Evolutionary conservation across 1,284 basidiomycete species (phyloP), one percentile per base, ranked within the genome.

Genomic region (Cryptococcus neoformans): DNA sequence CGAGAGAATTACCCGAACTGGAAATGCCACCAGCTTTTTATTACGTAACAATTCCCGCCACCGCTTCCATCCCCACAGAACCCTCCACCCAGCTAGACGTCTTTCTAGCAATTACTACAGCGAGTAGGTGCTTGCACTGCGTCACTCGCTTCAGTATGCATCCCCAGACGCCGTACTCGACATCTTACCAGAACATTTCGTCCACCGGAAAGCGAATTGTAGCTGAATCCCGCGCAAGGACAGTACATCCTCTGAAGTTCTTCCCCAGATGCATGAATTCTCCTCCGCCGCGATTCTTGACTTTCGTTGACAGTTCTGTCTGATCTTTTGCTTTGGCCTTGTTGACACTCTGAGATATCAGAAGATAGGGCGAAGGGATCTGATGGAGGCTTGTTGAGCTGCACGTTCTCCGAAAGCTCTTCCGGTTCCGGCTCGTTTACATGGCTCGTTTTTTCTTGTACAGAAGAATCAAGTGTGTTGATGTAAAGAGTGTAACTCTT

Each of bases 111-210:
- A 74, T 59, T 12, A 73, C 44, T 6, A 72, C 65, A 0, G 72
- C 71, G 11, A 76, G 59, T 7, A 74, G 57, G 47, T 76, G 74
- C 52, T 76, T 76, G 63, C 74, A 76, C 74, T 76, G 59, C 5
- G 4, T 11, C 42, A 39, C 11, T 34, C 6, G 48, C 17, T 21
- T 21, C 21, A 21, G 21, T 21, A 21, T 21, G 21, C 38, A 49
- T 37, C 37, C 45, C 48, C 53, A 42, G 44, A 10, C 28, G 3
- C 16, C 5, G 6, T n/a, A 21, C 17, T 16, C 3, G n/a, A 11
- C 1, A 3, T 62, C 71, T 67, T 47, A 72, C 74, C 37, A 75
- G 52, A 2, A 68, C 56, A 35, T 62, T 69, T 44, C 58, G 57
- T 14, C 65, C 70, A 2, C 66, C 64, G 11, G 62, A 56, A 4